Evolutionary conservation across 257 asterid species (phyloP).

Genomic region (Solanum stenotomum): DNA sequence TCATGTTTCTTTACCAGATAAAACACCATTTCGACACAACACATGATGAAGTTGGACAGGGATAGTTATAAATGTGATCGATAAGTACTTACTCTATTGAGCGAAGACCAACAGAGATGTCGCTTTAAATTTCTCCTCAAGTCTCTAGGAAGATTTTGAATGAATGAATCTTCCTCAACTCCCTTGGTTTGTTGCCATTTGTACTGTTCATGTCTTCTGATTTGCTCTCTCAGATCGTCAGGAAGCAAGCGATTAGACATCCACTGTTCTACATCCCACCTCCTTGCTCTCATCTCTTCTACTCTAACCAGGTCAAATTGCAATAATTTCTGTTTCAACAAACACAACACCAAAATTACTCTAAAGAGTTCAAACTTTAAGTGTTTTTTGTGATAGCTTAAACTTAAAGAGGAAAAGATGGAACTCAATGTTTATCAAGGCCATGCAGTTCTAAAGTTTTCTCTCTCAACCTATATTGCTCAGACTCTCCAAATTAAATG

Average conservation of each 20-base stretch:
- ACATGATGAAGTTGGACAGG: background rate
- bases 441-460: background rate
- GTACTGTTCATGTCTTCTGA: background rate
- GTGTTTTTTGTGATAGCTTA: background rate
- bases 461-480: background rate
- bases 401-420: background rate
- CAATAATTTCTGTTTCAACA: background rate
- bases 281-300: background rate
- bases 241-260: background rate
- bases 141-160: background rate
- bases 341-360: background rate
- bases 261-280: background rate
- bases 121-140: background rate
- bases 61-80: background rate
- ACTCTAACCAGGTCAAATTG: background rate
- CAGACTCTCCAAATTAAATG: background rate
- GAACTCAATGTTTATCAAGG: background rate
- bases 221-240: background rate
- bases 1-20: background rate
- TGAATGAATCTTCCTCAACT: background rate
- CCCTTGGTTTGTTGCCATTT: background rate
- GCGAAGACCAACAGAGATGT: background rate
- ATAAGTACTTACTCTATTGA: background rate
- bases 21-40: background rate
- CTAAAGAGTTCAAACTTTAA: background rate